Conservation (phyloP, 176 grass and related monocot genomes). For the Stipa capillata region DNA sequence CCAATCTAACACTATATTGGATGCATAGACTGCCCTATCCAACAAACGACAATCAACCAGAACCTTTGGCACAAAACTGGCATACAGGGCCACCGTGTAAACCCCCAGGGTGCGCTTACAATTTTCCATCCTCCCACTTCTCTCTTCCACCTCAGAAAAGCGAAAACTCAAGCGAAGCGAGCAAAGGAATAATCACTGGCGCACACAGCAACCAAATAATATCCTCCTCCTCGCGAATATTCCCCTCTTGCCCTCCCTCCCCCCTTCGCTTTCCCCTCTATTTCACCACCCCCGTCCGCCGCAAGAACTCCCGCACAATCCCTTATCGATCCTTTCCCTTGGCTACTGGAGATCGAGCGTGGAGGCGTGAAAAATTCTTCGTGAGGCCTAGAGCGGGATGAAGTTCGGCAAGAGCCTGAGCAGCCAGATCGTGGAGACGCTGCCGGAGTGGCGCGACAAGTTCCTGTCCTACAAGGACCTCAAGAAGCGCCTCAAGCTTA, state of each 20-base stretch:
- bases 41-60: too few relatives aligned
- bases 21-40: too few relatives aligned
- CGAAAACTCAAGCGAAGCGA: neutral
- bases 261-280: neutral
- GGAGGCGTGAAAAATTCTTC: too few relatives aligned
- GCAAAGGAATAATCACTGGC: constrained; percentile 19
- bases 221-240: constrained; percentile 34
- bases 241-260: neutral
- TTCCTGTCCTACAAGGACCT: constrained; percentile 97
- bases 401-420: constrained; percentile 98
- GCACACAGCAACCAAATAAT: constrained; percentile 7
- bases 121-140: too few relatives aligned
- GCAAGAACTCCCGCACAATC: neutral
- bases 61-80: too few relatives aligned
- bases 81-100: too few relatives aligned
- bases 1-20: too few relatives aligned
- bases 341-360: neutral
- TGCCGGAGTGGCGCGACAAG: constrained; percentile 98
- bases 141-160: too few relatives aligned
- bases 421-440: constrained; percentile 92
- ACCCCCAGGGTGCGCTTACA: too few relatives aligned
- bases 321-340: neutral
- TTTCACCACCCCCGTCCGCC: constrained; percentile 15
- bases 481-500: constrained; percentile 84
- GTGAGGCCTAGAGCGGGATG: too few relatives aligned